Conservation (phyloP, 2,329 filamentous ascomycete species). For the Bipolaris sorokiniana region DNA sequence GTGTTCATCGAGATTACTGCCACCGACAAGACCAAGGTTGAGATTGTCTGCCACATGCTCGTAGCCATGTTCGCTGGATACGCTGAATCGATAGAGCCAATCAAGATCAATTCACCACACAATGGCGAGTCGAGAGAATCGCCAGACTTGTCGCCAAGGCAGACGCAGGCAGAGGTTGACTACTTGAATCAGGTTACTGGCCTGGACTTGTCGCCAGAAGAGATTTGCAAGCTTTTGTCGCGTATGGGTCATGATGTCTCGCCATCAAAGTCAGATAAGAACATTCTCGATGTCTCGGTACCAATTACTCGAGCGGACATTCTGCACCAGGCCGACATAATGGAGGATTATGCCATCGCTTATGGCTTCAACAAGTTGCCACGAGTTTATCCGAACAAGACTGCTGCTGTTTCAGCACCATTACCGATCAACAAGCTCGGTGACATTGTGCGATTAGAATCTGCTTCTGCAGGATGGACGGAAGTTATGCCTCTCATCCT, state of each 20-base stretch:
- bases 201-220: conserved; percentile 72
- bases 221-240: conserved; percentile 78
- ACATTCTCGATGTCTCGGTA: conserved; percentile 77
- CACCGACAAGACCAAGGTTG: conserved; percentile 92
- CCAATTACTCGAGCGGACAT: conserved; percentile 93
- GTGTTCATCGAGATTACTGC: conserved; percentile 98
- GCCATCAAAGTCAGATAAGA: conserved; percentile 72
- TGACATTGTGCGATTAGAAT: conserved; percentile 87
- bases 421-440: conserved; percentile 91
- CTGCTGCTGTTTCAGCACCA: conserved; percentile 83
- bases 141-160: conserved; percentile 78
- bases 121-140: conserved; percentile 82
- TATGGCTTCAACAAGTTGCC: conserved; percentile 98
- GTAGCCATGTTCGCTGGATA: conserved; percentile 97
- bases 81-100: conserved; percentile 90
- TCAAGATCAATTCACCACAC: conserved; percentile 90
- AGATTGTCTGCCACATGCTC: conserved; percentile 94
- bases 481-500: conserved; percentile 96
- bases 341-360: conserved; percentile 96
- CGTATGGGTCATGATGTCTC: conserved; percentile 89
- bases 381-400: conserved; percentile 82
- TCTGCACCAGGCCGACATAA: conserved; percentile 95
- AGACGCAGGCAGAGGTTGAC: conserved; percentile 81
- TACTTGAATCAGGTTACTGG: conserved; percentile 96
- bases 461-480: conserved; percentile 92